phyloP scores from a whole-genome alignment of 306 rosid species.

The Astragalus glycyphyllos region DNA sequence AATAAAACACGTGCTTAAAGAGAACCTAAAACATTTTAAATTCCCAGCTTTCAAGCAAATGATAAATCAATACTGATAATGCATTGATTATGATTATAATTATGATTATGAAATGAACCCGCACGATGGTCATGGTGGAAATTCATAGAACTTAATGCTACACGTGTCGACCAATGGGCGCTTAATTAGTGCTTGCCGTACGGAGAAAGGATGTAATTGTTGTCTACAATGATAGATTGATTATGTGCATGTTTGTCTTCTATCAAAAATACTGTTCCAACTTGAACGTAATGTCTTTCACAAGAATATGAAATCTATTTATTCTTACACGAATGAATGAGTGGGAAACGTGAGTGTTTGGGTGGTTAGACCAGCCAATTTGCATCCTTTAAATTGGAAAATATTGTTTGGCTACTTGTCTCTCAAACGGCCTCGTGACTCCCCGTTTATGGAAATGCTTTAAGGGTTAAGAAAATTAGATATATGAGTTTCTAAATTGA shows the following conservation, averaged over 20 bases:
- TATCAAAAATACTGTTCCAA: too few relatives aligned
- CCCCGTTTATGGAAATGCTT: constrained; percentile 9
- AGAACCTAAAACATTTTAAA: not conserved
- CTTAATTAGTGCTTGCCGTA: not conserved
- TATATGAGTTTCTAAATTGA: not conserved
- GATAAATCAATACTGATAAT: not conserved
- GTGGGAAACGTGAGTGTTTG: constrained; percentile 4
- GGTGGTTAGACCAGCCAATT: constrained; percentile 44
- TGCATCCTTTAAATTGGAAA: constrained; percentile 35
- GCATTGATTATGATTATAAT: not conserved
- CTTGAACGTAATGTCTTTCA: too few relatives aligned
- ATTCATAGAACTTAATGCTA: not conserved
- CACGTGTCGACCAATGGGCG: constrained; percentile 32
- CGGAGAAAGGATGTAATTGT: too few relatives aligned
- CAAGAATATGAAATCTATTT: too few relatives aligned
- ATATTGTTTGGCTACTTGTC: constrained; percentile 29
- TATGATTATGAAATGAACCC: constrained; percentile 5
- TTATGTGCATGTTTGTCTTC: too few relatives aligned
- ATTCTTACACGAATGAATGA: too few relatives aligned
- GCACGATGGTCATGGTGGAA: not conserved
- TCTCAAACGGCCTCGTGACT: constrained; percentile 15
- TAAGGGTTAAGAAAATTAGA: constrained; percentile 13
- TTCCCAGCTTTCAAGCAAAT: not conserved
- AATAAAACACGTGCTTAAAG: constrained; percentile 36
- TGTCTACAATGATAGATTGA: too few relatives aligned